phyloP scores from a whole-genome alignment of 257 asterid genomes.

The Eucommia ulmoides region DNA sequence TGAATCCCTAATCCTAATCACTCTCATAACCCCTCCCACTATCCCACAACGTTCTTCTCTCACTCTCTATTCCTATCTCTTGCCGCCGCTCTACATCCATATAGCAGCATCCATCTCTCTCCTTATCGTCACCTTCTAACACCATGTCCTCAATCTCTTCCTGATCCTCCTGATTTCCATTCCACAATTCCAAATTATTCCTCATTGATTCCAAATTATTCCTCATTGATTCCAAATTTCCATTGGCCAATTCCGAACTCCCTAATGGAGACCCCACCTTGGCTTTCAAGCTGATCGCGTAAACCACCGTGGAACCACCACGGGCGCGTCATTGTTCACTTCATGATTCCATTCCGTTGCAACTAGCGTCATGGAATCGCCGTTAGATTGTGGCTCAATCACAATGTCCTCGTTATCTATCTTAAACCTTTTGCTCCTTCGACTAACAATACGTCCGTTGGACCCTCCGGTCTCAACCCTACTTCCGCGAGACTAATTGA shows the following conservation, averaged over 20 bases:
- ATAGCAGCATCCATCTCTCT: slow-evolving; percentile 16
- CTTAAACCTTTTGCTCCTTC: slow-evolving; percentile 49
- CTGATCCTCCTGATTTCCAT: slow-evolving; percentile 8
- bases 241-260: slow-evolving; percentile 23
- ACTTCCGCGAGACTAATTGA: slow-evolving; percentile 24
- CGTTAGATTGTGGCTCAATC: slow-evolving; percentile 15
- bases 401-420: neutral
- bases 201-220: too few species aligned
- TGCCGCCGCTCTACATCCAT: too few species aligned
- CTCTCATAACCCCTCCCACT: too few species aligned
- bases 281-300: slow-evolving; percentile 39
- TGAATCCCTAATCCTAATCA: too few species aligned
- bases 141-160: slow-evolving; percentile 28
- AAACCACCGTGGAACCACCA: slow-evolving; percentile 40
- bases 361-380: slow-evolving; percentile 12
- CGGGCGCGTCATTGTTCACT: slow-evolving; percentile 12
- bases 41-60: too few species aligned
- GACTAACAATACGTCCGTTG: slow-evolving; percentile 50
- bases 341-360: slow-evolving; percentile 14
- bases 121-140: slow-evolving; percentile 21
- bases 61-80: too few species aligned
- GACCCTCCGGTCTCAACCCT: slow-evolving; percentile 39
- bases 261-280: slow-evolving; percentile 12
- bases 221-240: too few species aligned
- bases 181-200: slow-evolving; percentile 21